Conservation (phyloP, 2,329 filamentous ascomycete genomes). For the Cercospora zeina region DNA sequence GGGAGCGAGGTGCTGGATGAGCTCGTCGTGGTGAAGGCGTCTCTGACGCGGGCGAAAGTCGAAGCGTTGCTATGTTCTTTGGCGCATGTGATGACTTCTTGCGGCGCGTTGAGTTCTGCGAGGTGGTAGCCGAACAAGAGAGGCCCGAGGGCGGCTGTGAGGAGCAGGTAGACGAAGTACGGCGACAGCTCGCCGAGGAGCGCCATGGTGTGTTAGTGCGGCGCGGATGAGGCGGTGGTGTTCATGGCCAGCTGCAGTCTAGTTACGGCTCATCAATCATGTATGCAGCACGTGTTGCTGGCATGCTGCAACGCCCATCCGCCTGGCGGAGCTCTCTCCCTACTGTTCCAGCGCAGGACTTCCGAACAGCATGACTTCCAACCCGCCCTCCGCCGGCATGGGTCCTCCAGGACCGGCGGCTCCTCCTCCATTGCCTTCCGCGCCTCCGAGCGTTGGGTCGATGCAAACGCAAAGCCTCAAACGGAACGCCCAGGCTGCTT, state of each 20-base stretch:
- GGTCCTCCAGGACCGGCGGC: slow-evolving; percentile 20
- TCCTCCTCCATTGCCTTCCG: slow-evolving; percentile 22
- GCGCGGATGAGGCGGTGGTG: neutral
- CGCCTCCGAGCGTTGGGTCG: slow-evolving; percentile 23
- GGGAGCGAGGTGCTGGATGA: slow-evolving; percentile 47
- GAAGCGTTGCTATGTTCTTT: slow-evolving; percentile 53
- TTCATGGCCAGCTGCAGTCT: neutral
- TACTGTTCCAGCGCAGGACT: slow-evolving; percentile 4
- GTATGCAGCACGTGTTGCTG: neutral
- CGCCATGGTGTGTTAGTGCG: slow-evolving; percentile 21
- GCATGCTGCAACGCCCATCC: neutral
- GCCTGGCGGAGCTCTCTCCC: neutral
- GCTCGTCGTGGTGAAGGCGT: slow-evolving; percentile 58
- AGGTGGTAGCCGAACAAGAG: slow-evolving; percentile 94
- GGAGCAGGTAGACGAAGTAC: slow-evolving; percentile 75
- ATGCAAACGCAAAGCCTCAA: slow-evolving; percentile 33
- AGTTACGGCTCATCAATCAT: neutral
- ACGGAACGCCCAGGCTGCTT: slow-evolving; percentile 44
- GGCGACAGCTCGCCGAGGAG: slow-evolving; percentile 59
- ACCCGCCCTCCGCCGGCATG: slow-evolving; percentile 42
- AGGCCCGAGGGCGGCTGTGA: slow-evolving; percentile 78
- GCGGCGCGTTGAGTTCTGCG: slow-evolving; percentile 90
- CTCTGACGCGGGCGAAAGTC: slow-evolving; percentile 25
- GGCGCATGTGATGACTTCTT: slow-evolving; percentile 88
- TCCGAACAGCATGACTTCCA: slow-evolving; percentile 28